Conservation (phyloP, 305 asterid genomes). For the Fraxinus angustifolia region DNA sequence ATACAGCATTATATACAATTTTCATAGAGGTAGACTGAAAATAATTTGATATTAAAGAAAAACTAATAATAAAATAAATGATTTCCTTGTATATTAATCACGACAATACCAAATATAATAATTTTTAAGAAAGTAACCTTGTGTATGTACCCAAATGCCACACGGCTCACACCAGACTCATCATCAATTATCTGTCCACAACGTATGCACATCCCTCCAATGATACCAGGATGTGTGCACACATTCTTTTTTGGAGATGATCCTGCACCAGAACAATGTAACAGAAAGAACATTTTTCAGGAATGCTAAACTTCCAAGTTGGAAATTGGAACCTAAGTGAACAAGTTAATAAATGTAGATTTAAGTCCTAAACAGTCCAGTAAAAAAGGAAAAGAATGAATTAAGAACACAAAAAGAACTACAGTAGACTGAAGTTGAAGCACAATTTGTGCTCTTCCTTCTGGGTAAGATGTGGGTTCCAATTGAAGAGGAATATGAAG, state of each 20-base stretch:
- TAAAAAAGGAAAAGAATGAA: not conserved
- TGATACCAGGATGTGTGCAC: conserved; percentile 79
- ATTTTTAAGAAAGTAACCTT: conserved; percentile 32
- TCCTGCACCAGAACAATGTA: conserved; percentile 29
- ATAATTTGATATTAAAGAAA: not conserved
- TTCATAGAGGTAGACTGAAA: not conserved
- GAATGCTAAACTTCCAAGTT: not conserved
- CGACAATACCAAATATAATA: not conserved
- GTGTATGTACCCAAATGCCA: conserved; percentile 60
- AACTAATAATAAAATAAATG: not conserved
- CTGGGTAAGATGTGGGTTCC: not conserved
- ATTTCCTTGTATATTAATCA: not conserved
- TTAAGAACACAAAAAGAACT: not conserved
- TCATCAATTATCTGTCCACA: conserved; percentile 71
- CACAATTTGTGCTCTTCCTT: not conserved
- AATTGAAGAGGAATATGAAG: not conserved
- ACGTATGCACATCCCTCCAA: conserved; percentile 80
- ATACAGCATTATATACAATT: not conserved
- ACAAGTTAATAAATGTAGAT: not conserved
- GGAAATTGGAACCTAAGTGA: not conserved
- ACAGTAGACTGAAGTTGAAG: not conserved
- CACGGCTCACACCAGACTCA: conserved; percentile 71
- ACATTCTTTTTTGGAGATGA: conserved; percentile 26
- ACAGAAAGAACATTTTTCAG: not conserved
- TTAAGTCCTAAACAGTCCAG: not conserved